A percentile compares a stretch with the other conserved stretches of the same genome.
These are phyloP conservation scores for Mycena metata DNA, from an alignment of 768 basidiomycete genomes.

Conservation along the genomic window DNA sequence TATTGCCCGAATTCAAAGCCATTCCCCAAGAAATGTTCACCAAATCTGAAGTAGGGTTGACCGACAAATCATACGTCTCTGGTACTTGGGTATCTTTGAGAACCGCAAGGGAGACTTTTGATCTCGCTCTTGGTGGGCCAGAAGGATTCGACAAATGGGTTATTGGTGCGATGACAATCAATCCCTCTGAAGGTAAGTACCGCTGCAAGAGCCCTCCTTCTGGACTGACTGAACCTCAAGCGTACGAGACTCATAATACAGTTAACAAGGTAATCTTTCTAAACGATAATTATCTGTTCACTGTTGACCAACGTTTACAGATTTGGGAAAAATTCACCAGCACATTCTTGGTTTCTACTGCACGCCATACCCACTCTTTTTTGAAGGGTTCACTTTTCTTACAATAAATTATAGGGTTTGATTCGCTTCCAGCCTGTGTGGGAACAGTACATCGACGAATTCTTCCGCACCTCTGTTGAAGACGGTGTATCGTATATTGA, in stretches of 20 bases:
- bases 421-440: slow-evolving; percentile 71
- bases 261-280: slow-evolving; percentile 64
- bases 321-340: slow-evolving; percentile 83
- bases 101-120: slow-evolving; percentile 67
- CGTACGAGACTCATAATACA: slow-evolving; percentile 81
- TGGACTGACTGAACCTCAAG: slow-evolving; percentile 40
- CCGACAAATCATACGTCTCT: slow-evolving; percentile 58
- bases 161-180: slow-evolving; percentile 70
- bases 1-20: slow-evolving; percentile 67
- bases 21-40: slow-evolving; percentile 53
- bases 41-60: slow-evolving; percentile 50
- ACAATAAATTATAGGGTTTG: slow-evolving; percentile 50
- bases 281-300: no score
- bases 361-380: slow-evolving; percentile 42
- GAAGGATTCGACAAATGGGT: slow-evolving; percentile 81
- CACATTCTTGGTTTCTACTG: slow-evolving; percentile 64
- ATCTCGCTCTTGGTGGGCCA: slow-evolving; percentile 65
- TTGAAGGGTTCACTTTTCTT: slow-evolving; percentile 1
- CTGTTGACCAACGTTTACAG: slow-evolving; percentile 49
- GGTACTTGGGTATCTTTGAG: slow-evolving; percentile 68
- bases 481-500: slow-evolving; percentile 84
- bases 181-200: slow-evolving; percentile 63
- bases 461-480: slow-evolving; percentile 71
- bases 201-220: no score
- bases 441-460: slow-evolving; percentile 70